A percentile compares a stretch with the other conserved stretches of the same genome.
These are phyloP conservation scores for Tolypocladium cylindrosporum DNA, from an alignment of 2,329 filamentous ascomycete genomes.

Conservation along the genomic window DNA sequence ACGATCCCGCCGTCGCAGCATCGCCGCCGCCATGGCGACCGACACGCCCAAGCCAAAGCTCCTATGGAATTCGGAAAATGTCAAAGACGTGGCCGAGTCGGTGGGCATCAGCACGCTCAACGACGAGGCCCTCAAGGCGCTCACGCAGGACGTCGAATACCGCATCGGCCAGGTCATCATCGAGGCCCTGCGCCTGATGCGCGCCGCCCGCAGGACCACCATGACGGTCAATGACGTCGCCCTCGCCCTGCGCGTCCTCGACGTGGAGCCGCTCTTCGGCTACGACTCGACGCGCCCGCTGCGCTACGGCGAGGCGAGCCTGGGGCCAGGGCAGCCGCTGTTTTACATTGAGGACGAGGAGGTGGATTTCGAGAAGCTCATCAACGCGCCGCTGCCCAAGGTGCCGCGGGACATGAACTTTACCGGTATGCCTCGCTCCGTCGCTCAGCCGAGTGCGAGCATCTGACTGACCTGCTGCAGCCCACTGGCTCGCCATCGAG, in stretches of 20 bases:
- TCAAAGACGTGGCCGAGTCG: conserved; percentile 91
- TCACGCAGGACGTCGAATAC: conserved; percentile 92
- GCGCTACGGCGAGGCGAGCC: conserved; percentile 83
- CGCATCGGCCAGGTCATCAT: conserved; percentile 87
- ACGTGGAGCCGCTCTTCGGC: conserved; percentile 91
- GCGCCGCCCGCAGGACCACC: conserved; percentile 74
- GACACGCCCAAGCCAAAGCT: conserved; percentile 41
- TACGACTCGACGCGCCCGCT: conserved; percentile 88
- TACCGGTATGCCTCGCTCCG: conserved; percentile 51
- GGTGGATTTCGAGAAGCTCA: conserved; percentile 96
- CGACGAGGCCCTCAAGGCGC: conserved; percentile 77
- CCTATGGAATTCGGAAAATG: conserved; percentile 94
- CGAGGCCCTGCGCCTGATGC: conserved; percentile 94
- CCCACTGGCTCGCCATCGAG: conserved; percentile 95
- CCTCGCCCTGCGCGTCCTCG: conserved; percentile 73
- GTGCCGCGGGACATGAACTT: conserved; percentile 89
- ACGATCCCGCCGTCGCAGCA: background rate
- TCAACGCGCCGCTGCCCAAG: conserved; percentile 91
- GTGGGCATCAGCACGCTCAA: conserved; percentile 74
- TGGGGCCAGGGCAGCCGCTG: conserved; percentile 86
- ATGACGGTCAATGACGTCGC: conserved; percentile 84
- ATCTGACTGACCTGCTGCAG: conserved; percentile 31
- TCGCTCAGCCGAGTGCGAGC: background rate
- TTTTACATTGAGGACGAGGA: conserved; percentile 99
- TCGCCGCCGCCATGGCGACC: conserved; percentile 20